Conservation (phyloP, 768 basidiomycete genomes). For the Russula foetens region DNA sequence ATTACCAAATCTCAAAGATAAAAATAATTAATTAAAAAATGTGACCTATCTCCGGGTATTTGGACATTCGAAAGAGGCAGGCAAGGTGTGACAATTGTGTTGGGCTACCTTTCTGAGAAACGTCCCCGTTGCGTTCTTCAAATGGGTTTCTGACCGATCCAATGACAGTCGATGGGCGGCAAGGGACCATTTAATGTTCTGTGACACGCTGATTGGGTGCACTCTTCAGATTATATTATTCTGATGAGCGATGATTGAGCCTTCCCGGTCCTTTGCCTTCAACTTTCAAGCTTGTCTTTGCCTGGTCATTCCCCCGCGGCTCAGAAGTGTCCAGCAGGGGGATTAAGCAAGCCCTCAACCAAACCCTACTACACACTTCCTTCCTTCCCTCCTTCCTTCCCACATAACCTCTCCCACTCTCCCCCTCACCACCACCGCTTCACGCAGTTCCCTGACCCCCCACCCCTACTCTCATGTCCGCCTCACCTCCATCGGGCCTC, state of each 20-base stretch:
- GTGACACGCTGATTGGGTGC: conserved; percentile 12
- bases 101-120: conserved; percentile 13
- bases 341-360: conserved; percentile 9
- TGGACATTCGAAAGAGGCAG: neutral
- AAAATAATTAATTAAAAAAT: neutral
- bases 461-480: conserved; percentile 5
- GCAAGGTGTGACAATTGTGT: conserved; percentile 14
- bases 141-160: conserved; percentile 16
- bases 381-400: neutral
- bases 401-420: neutral
- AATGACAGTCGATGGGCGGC: conserved; percentile 15
- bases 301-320: conserved; percentile 13
- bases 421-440: neutral
- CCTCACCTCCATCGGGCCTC: conserved; percentile 13
- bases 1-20: neutral
- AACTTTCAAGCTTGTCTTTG: conserved; percentile 10
- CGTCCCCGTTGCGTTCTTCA: conserved; percentile 10
- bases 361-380: conserved; percentile 6
- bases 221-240: conserved; percentile 15
- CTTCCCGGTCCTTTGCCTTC: conserved; percentile 8
- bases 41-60: neutral
- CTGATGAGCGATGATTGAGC: conserved; percentile 13
- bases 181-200: conserved; percentile 14
- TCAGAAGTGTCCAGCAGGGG: neutral
- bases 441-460: neutral